Percentiles rank a stretch among this genome's conserved stretches.
Evolutionary conservation across 2,329 filamentous ascomycete genomes (phyloP).

Genomic region (Claviceps sp.): DNA sequence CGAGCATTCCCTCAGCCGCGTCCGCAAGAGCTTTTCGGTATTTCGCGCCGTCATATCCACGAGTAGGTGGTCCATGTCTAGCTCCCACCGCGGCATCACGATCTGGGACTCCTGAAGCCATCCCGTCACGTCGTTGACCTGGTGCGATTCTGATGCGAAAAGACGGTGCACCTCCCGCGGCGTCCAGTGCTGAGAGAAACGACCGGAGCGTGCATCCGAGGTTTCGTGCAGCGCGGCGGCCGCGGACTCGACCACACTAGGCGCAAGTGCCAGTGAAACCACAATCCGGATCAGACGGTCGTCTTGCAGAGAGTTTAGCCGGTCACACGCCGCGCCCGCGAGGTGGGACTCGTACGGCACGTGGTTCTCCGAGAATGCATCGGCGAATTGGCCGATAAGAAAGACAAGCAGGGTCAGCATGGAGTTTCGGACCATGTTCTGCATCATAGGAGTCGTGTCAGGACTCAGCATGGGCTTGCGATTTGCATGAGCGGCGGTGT

Average conservation of each 20-base stretch:
- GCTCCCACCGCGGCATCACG: not conserved
- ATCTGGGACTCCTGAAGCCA: not conserved
- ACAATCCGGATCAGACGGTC: not conserved
- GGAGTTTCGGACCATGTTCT: not conserved
- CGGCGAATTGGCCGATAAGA: too few species aligned
- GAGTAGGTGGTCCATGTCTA: not conserved
- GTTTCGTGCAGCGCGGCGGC: not conserved
- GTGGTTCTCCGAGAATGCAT: not conserved
- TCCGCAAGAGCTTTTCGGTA: not conserved
- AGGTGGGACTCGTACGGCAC: not conserved
- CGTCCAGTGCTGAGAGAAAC: not conserved
- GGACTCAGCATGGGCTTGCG: too few species aligned
- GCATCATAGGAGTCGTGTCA: too few species aligned
- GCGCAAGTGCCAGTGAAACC: not conserved
- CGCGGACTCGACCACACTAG: not conserved
- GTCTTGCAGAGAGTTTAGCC: too few species aligned
- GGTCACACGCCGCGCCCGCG: not conserved
- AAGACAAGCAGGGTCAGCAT: not conserved
- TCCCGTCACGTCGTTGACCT: not conserved
- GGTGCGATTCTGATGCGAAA: not conserved
- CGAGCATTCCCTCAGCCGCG: not conserved
- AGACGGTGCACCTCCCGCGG: not conserved
- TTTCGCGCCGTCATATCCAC: not conserved
- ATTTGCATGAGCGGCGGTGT: too few species aligned
- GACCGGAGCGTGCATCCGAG: not conserved